Evolutionary conservation across 176 grass and related monocot species (phyloP), one percentile per base, ranked within the genome.

Genomic region (Eragrostis curvula): DNA sequence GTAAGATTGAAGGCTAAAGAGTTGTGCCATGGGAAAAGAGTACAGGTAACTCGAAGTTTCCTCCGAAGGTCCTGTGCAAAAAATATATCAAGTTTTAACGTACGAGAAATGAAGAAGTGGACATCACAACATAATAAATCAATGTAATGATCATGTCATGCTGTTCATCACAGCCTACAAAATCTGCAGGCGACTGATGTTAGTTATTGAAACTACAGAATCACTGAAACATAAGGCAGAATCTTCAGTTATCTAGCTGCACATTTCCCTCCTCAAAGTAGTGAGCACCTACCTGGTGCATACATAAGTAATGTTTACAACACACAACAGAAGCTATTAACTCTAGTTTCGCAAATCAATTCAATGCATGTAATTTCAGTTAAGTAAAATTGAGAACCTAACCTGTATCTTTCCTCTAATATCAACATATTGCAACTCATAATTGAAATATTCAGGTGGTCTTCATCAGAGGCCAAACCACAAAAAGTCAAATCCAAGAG

Each of bases 191-290:
- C n/a, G 85, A 90, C 96, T 79, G 81, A 94, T 93, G 84, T 56
- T 96, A 62, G 70, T 83, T 75, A 99, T 74, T 56, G 87, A 67
- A 79, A 85, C 56, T 29, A 87, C 96, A 71, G 50, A 88, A 64
- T 99, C 96, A 90, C 96, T 99, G 86, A 77, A 90, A 87, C 69
- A 72, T 23, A 67, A 73, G 52, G 27, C 36, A 75, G 18, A 68
- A 52, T 5, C n/a, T n/a, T n/a, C n/a, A n/a, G n/a, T n/a, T n/a
- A 88, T 92, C 89, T 64, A 99, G 87, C 89, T 99, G 96, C 45
- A 99, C 96, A 91, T 99, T 99, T 85, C 96, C 96, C 92, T 99
- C 96, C 84, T 99, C 96, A 75, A 96, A 99, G 91, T 99, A 99
- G 93, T 99, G 96, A 61, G 93, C 96, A 85, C 63, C 92, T 76